Evolutionary conservation across 140 eudicot species (phyloP), one percentile per base, ranked within the genome.

Genomic region (Cichorium intybus): DNA sequence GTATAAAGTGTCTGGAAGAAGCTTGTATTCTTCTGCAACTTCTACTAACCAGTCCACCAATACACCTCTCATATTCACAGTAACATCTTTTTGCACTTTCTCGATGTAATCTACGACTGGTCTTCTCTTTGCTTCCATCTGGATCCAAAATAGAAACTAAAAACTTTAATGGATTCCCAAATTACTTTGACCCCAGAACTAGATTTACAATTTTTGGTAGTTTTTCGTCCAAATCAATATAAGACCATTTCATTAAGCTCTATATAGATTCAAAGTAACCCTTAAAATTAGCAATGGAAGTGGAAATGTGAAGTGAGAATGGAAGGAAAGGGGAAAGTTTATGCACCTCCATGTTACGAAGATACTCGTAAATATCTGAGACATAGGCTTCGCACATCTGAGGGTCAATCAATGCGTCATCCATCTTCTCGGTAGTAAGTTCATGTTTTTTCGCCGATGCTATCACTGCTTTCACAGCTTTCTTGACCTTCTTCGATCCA

Each of bases 11-110:
- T 83, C 89, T 4, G 89, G 64, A 53, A 72, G 75, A 59, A 83
- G 82, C 46, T 76, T 83, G 64, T 72, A 79, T 41, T 83, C 85
- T 60, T 83, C 82, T 23, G 85, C 80, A 58, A 83, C 79, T 61
- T 83, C 82, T 7, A 83, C 85, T 48, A 79, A 64, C 85, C 85
- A 83, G 69, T 83, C 89, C 5, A 83, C 78, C 50, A 79, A 51
- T 14, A 83, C 66, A 37, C 73, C 70, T 56, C 89, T 72, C 89
- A 79, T 83, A 52, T 50, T 76, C 54, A 76, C 75, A 26, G 56
- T 83, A 12, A 76, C 73, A 54, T 79, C 85, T 29, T 76, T 83
- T 62, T 83, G 89, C 16, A 83, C 65, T 64, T 68, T 83, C 64
- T 75, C 80, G 21, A 83, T 76, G 61, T 83, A 83, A 64, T 76